Evolutionary conservation across 805 yeast genomes (phyloP).

Genomic region (Pichia pseudocactophila): DNA sequence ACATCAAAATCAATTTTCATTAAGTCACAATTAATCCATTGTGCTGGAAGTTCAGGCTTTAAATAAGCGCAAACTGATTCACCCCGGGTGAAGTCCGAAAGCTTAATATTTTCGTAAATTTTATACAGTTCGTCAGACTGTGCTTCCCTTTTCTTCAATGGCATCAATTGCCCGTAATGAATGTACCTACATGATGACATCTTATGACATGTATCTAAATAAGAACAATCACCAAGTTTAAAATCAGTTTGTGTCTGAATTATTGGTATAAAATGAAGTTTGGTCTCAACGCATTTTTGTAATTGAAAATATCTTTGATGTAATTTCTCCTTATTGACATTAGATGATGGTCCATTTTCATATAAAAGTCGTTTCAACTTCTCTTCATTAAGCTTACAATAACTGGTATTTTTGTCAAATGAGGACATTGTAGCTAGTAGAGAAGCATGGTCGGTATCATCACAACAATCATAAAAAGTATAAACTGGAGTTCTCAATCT

Average conservation of each 20-base stretch:
- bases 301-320: constrained; percentile 13
- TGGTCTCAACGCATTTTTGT: constrained; percentile 26
- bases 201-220: constrained; percentile 89
- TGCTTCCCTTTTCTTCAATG: constrained; percentile 17
- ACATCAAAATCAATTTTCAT: constrained; percentile 58
- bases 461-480: constrained; percentile 46
- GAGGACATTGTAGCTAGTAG: constrained; percentile 16
- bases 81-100: constrained; percentile 39
- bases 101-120: constrained; percentile 15
- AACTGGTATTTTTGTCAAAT: constrained; percentile 21
- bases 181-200: constrained; percentile 69
- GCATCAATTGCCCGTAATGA: constrained; percentile 57
- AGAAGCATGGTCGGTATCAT: constrained; percentile 30
- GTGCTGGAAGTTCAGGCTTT: constrained; percentile 39
- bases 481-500: constrained; percentile 29
- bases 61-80: constrained; percentile 29
- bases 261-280: constrained; percentile 48
- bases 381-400: constrained; percentile 23
- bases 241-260: constrained; percentile 56
- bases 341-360: constrained; percentile 2
- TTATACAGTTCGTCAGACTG: constrained; percentile 1
- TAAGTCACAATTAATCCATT: constrained; percentile 85
- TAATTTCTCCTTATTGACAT: neutral
- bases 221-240: constrained; percentile 82
- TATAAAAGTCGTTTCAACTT: constrained; percentile 14